Conservation (phyloP, 1,139 yeast species). For the Candida pseudoviswanathii region DNA sequence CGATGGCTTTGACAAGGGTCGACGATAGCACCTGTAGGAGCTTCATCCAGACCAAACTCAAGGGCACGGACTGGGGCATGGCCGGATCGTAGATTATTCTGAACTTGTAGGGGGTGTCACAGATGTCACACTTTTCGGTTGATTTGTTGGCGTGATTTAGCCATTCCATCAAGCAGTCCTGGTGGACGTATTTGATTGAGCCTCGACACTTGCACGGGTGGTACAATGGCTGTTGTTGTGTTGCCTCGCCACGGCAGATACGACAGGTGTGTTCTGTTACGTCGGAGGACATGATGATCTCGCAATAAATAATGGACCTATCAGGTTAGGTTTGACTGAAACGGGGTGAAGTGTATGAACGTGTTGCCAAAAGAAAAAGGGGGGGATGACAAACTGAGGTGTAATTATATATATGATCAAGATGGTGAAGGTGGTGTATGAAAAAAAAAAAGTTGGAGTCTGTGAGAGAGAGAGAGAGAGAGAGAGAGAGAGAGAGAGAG, state of each 20-base stretch:
- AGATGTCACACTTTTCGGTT: slow-evolving; percentile 80
- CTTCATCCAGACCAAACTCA: slow-evolving; percentile 44
- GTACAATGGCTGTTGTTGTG: slow-evolving; percentile 73
- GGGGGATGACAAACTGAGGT: too few species aligned
- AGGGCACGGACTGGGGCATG: slow-evolving; percentile 70
- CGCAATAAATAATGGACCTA: too few species aligned
- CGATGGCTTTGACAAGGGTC: slow-evolving; percentile 25
- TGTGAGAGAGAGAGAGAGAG: too few species aligned
- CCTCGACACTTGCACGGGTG: slow-evolving; percentile 97
- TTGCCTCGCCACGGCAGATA: slow-evolving; percentile 91
- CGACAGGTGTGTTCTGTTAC: slow-evolving; percentile 59
- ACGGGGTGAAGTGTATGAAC: too few species aligned
- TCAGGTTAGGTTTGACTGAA: too few species aligned
- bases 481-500: too few species aligned
- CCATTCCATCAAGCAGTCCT: slow-evolving; percentile 92
- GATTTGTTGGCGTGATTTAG: slow-evolving; percentile 62
- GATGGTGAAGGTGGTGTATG: too few species aligned
- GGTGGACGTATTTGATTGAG: slow-evolving; percentile 89
- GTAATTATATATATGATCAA: too few species aligned
- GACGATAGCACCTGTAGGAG: slow-evolving; percentile 31
- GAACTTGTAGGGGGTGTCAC: slow-evolving; percentile 77
- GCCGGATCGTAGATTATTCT: slow-evolving; percentile 68
- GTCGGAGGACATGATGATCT: slow-evolving; percentile 12
- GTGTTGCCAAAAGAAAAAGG: too few species aligned
- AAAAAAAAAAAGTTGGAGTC: too few species aligned